Percentiles rank a stretch among this genome's conserved stretches.
phyloP scores from a whole-genome alignment of 2,329 filamentous ascomycete genomes.

The Nigrospora oryzae region DNA sequence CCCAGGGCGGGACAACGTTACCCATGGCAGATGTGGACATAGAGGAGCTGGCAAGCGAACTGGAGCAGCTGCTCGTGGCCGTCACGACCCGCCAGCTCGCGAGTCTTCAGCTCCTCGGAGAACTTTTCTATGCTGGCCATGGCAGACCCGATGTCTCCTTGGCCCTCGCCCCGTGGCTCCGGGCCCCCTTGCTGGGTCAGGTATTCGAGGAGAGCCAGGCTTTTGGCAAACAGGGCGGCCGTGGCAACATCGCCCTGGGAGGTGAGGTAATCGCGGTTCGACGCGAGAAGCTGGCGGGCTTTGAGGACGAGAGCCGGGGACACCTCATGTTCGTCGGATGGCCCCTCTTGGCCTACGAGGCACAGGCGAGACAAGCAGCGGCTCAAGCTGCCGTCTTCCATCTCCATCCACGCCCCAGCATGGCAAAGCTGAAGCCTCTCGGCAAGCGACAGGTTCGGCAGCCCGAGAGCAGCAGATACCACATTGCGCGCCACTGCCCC shows the following conservation, averaged over 20 bases:
- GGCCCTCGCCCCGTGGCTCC: slow-evolving; percentile 34
- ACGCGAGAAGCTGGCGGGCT: slow-evolving; percentile 41
- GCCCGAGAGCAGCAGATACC: slow-evolving; percentile 52
- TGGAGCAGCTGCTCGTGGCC: slow-evolving; percentile 62
- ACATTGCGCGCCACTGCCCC: slow-evolving; percentile 52
- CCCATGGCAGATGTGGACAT: slow-evolving; percentile 54
- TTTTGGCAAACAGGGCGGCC: slow-evolving; percentile 50
- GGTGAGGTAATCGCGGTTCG: slow-evolving; percentile 46
- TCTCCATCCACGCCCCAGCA: slow-evolving; percentile 60
- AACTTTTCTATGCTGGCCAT: slow-evolving; percentile 31
- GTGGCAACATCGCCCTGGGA: slow-evolving; percentile 36
- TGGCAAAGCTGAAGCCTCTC: slow-evolving; percentile 40
- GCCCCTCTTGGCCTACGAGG: slow-evolving; percentile 22
- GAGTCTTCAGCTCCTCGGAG: slow-evolving; percentile 32
- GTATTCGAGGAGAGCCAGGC: slow-evolving; percentile 60
- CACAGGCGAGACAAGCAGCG: slow-evolving; percentile 31
- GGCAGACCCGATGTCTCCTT: slow-evolving; percentile 48
- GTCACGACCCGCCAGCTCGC: slow-evolving; percentile 20
- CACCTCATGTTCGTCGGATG: slow-evolving; percentile 8
- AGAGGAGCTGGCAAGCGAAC: slow-evolving; percentile 56
- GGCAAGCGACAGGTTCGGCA: slow-evolving; percentile 12
- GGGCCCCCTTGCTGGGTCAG: slow-evolving; percentile 34
- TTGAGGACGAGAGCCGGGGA: slow-evolving; percentile 40
- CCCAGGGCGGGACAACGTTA: slow-evolving; percentile 18
- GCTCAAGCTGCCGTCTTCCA: slow-evolving; percentile 31